phyloP scores from a whole-genome alignment of 2,329 filamentous ascomycete species.

The Cladosporium cucumerinum region DNA sequence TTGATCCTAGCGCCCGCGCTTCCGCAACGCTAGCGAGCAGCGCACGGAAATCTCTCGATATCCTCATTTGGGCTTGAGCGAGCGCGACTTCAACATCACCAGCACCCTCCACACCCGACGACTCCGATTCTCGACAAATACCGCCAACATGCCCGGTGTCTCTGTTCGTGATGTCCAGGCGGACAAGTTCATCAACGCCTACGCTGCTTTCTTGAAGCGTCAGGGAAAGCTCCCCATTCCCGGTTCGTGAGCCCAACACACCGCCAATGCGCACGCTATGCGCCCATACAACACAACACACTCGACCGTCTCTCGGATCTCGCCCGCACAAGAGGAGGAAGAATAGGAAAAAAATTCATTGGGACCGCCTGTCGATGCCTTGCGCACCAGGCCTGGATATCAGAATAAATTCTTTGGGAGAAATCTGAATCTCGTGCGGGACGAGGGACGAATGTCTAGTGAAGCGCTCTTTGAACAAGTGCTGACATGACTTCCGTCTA shows the following conservation, averaged over 20 bases:
- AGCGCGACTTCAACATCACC: conserved; percentile 15
- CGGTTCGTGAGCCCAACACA: conserved; percentile 56
- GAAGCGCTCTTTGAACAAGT: conserved; percentile 25
- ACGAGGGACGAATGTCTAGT: conserved; percentile 43
- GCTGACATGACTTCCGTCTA: conserved; percentile 47
- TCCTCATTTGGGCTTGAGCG: neutral
- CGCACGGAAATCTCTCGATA: conserved; percentile 15
- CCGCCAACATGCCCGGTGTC: conserved; percentile 76
- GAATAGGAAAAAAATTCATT: conserved; percentile 1
- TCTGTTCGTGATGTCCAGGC: conserved; percentile 83
- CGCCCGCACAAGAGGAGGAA: conserved; percentile 24
- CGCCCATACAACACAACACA: neutral
- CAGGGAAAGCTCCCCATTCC: conserved; percentile 90
- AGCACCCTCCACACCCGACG: conserved; percentile 15
- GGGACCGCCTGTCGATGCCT: conserved; percentile 19
- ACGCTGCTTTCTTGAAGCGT: conserved; percentile 87
- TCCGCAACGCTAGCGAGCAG: conserved; percentile 2
- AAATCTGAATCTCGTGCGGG: conserved; percentile 54
- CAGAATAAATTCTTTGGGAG: conserved; percentile 25
- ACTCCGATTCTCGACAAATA: conserved; percentile 32
- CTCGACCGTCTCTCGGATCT: conserved; percentile 23
- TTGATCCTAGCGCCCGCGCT: conserved; percentile 12
- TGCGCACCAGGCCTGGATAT: conserved; percentile 27
- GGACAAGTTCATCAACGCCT: conserved; percentile 85
- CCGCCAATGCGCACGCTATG: neutral